Conservation (phyloP, 345 rosid genomes). For the Orychophragmus violaceus region DNA sequence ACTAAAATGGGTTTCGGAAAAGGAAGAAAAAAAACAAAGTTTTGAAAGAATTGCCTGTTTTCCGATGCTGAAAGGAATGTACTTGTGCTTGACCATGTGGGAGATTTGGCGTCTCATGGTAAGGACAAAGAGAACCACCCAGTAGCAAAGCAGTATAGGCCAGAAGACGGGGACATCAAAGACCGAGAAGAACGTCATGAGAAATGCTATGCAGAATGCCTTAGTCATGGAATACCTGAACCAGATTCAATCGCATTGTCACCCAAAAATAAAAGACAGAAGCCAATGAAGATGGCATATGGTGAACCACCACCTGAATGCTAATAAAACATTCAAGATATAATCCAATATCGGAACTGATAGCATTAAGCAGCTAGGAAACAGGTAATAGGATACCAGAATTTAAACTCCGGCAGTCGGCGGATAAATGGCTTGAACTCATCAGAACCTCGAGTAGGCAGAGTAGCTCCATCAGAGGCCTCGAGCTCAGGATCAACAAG, state of each 20-base stretch:
- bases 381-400: slow-evolving; percentile 45
- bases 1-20: not conserved
- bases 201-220: slow-evolving; percentile 55
- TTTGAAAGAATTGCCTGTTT: slow-evolving; percentile 45
- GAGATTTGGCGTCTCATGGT: slow-evolving; percentile 67
- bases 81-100: slow-evolving; percentile 70
- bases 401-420: slow-evolving; percentile 92
- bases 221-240: slow-evolving; percentile 66
- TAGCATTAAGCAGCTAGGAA: not conserved
- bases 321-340: not conserved
- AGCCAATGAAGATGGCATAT: not conserved
- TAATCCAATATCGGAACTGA: not conserved
- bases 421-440: slow-evolving; percentile 97
- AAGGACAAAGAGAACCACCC: slow-evolving; percentile 59
- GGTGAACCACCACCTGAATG: not conserved
- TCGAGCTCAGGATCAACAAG: slow-evolving; percentile 82
- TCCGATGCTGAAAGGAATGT: slow-evolving; percentile 55
- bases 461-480: slow-evolving; percentile 56
- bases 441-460: slow-evolving; percentile 92
- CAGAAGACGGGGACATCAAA: slow-evolving; percentile 78
- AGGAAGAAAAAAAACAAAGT: not conserved
- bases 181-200: slow-evolving; percentile 65
- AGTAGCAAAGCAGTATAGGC: slow-evolving; percentile 62
- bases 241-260: not conserved
- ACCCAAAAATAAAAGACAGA: not conserved